These are phyloP conservation scores for Suhomyces choctaworum DNA, from an alignment of 1,139 yeast genomes.

Conservation along the genomic window DNA sequence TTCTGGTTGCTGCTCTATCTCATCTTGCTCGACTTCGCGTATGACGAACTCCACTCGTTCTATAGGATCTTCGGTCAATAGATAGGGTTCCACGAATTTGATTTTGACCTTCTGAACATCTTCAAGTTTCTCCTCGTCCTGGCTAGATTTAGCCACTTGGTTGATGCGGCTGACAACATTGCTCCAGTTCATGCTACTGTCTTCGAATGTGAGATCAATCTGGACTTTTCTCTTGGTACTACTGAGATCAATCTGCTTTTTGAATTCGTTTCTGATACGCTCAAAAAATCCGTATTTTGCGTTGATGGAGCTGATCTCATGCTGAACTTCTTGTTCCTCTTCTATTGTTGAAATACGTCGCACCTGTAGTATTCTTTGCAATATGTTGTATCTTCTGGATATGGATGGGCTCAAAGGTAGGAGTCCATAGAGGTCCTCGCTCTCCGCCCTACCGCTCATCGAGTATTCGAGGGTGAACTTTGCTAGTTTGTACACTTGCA, in stretches of 20 bases:
- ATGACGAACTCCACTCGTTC: slow-evolving; percentile 38
- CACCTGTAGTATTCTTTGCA: slow-evolving; percentile 2
- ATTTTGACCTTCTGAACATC: slow-evolving; percentile 37
- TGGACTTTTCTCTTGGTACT: slow-evolving; percentile 10
- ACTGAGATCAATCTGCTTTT: slow-evolving; percentile 20
- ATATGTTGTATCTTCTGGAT: slow-evolving; percentile 11
- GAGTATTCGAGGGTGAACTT: slow-evolving; percentile 67
- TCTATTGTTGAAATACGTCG: not conserved
- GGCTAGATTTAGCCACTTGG: slow-evolving; percentile 27
- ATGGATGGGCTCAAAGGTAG: slow-evolving; percentile 26
- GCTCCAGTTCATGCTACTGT: slow-evolving; percentile 24
- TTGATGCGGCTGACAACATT: slow-evolving; percentile 30
- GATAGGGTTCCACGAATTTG: slow-evolving; percentile 50
- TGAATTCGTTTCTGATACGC: slow-evolving; percentile 33
- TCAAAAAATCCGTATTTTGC: slow-evolving; percentile 26
- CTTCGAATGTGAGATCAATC: slow-evolving; percentile 11
- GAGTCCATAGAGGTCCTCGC: slow-evolving; percentile 46
- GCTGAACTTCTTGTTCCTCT: not conserved
- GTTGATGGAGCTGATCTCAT: slow-evolving; percentile 8
- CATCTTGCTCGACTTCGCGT: slow-evolving; percentile 3
- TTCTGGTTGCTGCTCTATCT: slow-evolving; percentile 10
- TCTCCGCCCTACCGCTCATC: slow-evolving; percentile 46
- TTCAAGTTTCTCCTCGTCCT: slow-evolving; percentile 34
- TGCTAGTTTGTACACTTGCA: slow-evolving; percentile 53
- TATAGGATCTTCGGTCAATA: slow-evolving; percentile 47